Base-by-base conservation (phyloP, 768 basidiomycete genomes). In the Boletales sp. region DNA sequence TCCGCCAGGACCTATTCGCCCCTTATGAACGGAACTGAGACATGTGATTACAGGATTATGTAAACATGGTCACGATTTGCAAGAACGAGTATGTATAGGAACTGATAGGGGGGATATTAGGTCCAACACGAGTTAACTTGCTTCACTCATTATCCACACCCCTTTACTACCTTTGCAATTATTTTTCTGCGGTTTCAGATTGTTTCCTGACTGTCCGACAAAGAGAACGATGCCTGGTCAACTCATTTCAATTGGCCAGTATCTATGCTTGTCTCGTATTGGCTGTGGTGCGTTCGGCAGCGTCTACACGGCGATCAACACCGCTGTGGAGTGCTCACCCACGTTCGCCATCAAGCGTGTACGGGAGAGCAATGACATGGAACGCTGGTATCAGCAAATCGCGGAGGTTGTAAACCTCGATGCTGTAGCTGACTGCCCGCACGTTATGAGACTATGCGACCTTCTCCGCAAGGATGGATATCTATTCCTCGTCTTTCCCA, bases 281-380 rank as follows among this genome's bases (percentile, higher is more conserved):
- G 90, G 90, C 38, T 69, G 79, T 40, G 90, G 91, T 32, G 83
- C 85, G 8, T 86, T 85, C 51, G 89, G 89, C 43, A 81, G 80
- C 45, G 87, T 92, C 57, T 90, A 92, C 69, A 78, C 76, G 54
- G 89, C 86, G 29, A 65, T 83, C 41, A 84, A 88, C 59, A 61
- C 68, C 30, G 62, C 65, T 30, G 71, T 72, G 44, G 61, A 68
- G 29, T 59, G 57, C 24, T 65, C 73, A 38, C 54, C 65, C 43
- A 75, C 72, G 59, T 82, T 79, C 53, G 87, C 89, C 36, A 79
- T 92, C 68, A 93, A 93, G 68, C 90, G 87, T 62, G 71, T 90
- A 32, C 73, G 75, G 56, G 77, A 78, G 54, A 72, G 74, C 7
- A 71, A 70, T 19, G 64, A 77, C 48, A 74, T 78, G 40, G 69